Evolutionary conservation across 305 asterid genomes (phyloP), one percentile per base, ranked within the genome.

Genomic region (Withania somnifera): DNA sequence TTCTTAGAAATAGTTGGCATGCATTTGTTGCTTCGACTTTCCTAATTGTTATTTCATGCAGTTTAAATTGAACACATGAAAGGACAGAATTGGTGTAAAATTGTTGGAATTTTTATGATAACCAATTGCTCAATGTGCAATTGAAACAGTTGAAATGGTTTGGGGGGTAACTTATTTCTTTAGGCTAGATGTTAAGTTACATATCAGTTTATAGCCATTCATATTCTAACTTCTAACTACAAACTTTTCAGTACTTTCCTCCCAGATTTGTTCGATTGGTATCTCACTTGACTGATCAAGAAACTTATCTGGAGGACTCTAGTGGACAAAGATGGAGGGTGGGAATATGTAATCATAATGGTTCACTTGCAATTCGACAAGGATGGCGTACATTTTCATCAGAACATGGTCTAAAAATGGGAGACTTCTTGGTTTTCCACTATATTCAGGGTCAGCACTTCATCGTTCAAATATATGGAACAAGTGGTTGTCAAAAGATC

Each of bases 321-420:
- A 28, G 32, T 73, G 89, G 89, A 22, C 80, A 17, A 77, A 40
- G 26, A 40, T 84, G 80, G 63, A 80, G 30, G 32, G 86, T 84
- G 58, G 79, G 56, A 28, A 50, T 87, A 68, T 82, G 87, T n/a
- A 22, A 75, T 40, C 53, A 30, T 81, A 66, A 68, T 2, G 68
- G 57, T 36, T 61, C 81, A 3, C 76, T 85, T 45, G 86, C 86
- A 79, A 83, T 87, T 50, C 50, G 63, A 57, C 73, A 83, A 79
- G 90, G 88, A 10, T 87, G 90, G 90, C 26, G 13, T n/a, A 32
- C 64, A 45, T 87, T 85, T 78, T 64, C 84, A 7, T 15, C 60
- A 28, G 82, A 79, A 52, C 87, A 82, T 64, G 79, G 51, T 47
- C 61, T 87, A 8, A 53, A 19, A 69, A 9, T 10, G 10, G 88